phyloP scores from a whole-genome alignment of 2,329 filamentous ascomycete genomes.

The Acrocalymma vagum region DNA sequence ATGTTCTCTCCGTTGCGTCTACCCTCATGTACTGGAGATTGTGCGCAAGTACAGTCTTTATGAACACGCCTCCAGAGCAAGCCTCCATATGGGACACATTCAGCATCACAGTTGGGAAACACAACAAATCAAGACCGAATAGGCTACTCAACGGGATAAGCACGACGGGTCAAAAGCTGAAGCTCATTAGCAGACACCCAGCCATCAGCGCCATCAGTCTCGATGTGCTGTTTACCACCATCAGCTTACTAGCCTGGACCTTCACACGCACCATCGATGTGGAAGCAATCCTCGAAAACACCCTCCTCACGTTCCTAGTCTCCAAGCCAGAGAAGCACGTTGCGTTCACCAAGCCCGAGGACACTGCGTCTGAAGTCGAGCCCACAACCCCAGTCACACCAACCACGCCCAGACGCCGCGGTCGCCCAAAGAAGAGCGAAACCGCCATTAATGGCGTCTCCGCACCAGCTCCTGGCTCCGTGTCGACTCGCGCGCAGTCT shows the following conservation, averaged over 20 bases:
- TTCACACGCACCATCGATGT: slow-evolving; percentile 62
- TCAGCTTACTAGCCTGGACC: slow-evolving; percentile 67
- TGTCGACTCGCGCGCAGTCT: slow-evolving; percentile 17
- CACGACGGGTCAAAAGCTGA: slow-evolving; percentile 49
- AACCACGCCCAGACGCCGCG: slow-evolving; percentile 34
- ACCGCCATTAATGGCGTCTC: slow-evolving; percentile 20
- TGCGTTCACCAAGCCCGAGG: slow-evolving; percentile 21
- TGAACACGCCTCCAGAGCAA: slow-evolving; percentile 58
- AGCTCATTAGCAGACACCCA: slow-evolving; percentile 64
- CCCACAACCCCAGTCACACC: slow-evolving; percentile 11
- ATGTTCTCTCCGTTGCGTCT: slow-evolving; percentile 54
- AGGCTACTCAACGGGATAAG: slow-evolving; percentile 35
- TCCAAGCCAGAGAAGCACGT: slow-evolving; percentile 39
- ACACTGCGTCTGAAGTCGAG: slow-evolving; percentile 10
- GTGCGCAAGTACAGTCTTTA: slow-evolving; percentile 53
- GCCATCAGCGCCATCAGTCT: slow-evolving; percentile 64
- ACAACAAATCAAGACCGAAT: slow-evolving; percentile 47
- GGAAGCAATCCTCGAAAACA: slow-evolving; percentile 56
- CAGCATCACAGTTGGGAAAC: slow-evolving; percentile 53
- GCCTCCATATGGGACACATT: slow-evolving; percentile 46
- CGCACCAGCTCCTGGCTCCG: slow-evolving; percentile 10
- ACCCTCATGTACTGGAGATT: slow-evolving; percentile 57
- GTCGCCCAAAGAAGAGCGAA: slow-evolving; percentile 35
- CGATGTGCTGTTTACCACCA: slow-evolving; percentile 65
- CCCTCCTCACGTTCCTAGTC: slow-evolving; percentile 36